A percentile compares a stretch with the other conserved stretches of the same genome.
Evolutionary conservation across 306 rosid species (phyloP).

Genomic region (Purshia tridentata): DNA sequence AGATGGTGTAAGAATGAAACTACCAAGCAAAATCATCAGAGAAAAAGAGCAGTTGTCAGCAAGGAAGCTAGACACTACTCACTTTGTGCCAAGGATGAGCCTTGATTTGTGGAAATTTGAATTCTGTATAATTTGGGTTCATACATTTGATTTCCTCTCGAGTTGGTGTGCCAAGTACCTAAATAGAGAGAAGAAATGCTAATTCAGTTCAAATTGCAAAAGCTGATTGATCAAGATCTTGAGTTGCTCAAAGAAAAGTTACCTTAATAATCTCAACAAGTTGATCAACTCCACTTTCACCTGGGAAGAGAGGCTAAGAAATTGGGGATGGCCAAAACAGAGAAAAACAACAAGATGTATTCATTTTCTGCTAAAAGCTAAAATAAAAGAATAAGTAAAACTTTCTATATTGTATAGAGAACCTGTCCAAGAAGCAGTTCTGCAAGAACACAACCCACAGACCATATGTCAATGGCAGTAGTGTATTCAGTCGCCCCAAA

Average conservation of each 20-base stretch:
- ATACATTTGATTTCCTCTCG: slow-evolving; percentile 75
- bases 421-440: slow-evolving; percentile 77
- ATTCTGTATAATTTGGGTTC: slow-evolving; percentile 73
- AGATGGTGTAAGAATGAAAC: not conserved
- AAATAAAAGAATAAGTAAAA: not conserved
- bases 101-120: slow-evolving; percentile 61
- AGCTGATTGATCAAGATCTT: not conserved
- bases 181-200: not conserved
- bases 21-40: not conserved
- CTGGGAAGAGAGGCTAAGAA: slow-evolving; percentile 67
- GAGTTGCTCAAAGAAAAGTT: slow-evolving; percentile 5
- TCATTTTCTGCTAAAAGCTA: not conserved
- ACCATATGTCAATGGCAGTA: slow-evolving; percentile 72
- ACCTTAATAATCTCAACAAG: slow-evolving; percentile 81
- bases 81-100: slow-evolving; percentile 67
- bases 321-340: slow-evolving; percentile 20
- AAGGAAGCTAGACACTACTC: slow-evolving; percentile 22
- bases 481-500: slow-evolving; percentile 74
- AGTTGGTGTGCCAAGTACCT: slow-evolving; percentile 75
- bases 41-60: slow-evolving; percentile 4
- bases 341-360: not conserved
- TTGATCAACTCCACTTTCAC: slow-evolving; percentile 74
- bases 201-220: not conserved
- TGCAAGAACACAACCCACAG: slow-evolving; percentile 68
- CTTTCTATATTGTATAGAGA: slow-evolving; percentile 4